phyloP scores from a whole-genome alignment of 2,329 filamentous ascomycete genomes.

The Akanthomyces lecanii region DNA sequence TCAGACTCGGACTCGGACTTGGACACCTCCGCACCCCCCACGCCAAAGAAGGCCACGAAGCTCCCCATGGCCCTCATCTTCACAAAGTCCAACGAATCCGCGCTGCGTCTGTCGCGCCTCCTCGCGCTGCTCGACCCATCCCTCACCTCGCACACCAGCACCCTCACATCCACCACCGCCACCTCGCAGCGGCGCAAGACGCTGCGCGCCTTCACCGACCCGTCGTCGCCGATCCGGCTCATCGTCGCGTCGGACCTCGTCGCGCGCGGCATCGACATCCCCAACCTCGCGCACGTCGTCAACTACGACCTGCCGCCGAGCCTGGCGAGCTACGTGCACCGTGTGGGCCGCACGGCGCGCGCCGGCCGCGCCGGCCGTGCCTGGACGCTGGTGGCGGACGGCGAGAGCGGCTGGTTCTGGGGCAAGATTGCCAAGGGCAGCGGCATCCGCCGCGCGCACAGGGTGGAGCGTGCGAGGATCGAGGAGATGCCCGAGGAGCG shows the following conservation, averaged over 20 bases:
- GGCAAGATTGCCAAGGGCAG: slow-evolving; percentile 66
- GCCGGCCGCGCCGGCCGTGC: slow-evolving; percentile 72
- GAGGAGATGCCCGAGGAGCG: slow-evolving; percentile 45
- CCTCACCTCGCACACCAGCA: slow-evolving; percentile 56
- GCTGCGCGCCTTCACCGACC: slow-evolving; percentile 61
- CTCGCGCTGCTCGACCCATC: slow-evolving; percentile 62
- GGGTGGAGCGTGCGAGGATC: slow-evolving; percentile 46
- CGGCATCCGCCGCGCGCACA: slow-evolving; percentile 41
- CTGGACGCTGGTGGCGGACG: slow-evolving; percentile 80
- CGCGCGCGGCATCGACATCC: slow-evolving; percentile 82
- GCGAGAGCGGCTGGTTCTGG: slow-evolving; percentile 90
- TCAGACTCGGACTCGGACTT: slow-evolving; percentile 29
- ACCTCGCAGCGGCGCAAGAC: slow-evolving; percentile 65
- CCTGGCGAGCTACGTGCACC: slow-evolving; percentile 80
- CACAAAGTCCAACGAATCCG: slow-evolving; percentile 83
- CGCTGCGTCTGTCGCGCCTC: slow-evolving; percentile 79
- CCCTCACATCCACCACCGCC: slow-evolving; percentile 74
- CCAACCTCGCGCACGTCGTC: slow-evolving; percentile 74
- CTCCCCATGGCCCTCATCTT: slow-evolving; percentile 67
- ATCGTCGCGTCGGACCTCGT: slow-evolving; percentile 92
- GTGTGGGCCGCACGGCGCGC: slow-evolving; percentile 84
- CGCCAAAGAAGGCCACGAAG: slow-evolving; percentile 16
- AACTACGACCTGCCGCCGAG: slow-evolving; percentile 90
- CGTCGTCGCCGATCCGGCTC: slow-evolving; percentile 64
- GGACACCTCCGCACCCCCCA: slow-evolving; percentile 18